Base-by-base conservation (phyloP, 2,329 filamentous ascomycete genomes). In the Colletotrichum sansevieriae region DNA sequence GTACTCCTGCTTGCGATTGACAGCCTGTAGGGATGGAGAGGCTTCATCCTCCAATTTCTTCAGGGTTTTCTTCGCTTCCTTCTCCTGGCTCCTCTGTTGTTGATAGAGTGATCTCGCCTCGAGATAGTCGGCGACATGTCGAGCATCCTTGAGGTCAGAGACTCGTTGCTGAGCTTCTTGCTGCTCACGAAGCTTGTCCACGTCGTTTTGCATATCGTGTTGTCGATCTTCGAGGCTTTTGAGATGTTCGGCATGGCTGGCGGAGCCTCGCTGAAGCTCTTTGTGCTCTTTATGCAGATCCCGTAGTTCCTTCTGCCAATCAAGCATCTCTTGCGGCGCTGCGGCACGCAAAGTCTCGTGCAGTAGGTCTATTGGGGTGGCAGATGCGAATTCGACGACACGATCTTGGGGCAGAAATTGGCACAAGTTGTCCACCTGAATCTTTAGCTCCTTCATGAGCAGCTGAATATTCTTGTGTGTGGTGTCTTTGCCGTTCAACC, bases 371-470 rank as follows among this genome's bases (percentile, higher is more conserved):
- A 97, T 84, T 0, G 95, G 92, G 9, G 89, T 92, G 73, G 97
- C 88, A 5, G 88, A 91, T 5, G 96, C 94, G 77, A 99, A 99
- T 76, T 98, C 95, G 25, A 94, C 93, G 1, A 99, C 96, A 73
- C 95, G 92, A 77, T 99, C 96, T 78, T 99, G 96, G 0, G 96
- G 96, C 51, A 99, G 83, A 74, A 99, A 99, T 77, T 99, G 96
- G 78, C 96, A 99, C 2, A 99, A 85, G 74, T 99, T 99, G 82
- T 99, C 96, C 72, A 98, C 93, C 79, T 99, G 96, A 59, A 99
- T 98, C 56, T 91, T 91, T 75, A 97, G 90, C 10, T 85, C 85
- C 68, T 84, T 87, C 70, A 91, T 92, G 56, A 97, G 82, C 10
- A 84, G 81, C 73, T 91, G 85, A 7, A 98, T 85, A 3, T 84